Evolutionary conservation across 2,329 filamentous ascomycete genomes (phyloP), one percentile per base, ranked within the genome.

Genomic region (Penicillium sp.): DNA sequence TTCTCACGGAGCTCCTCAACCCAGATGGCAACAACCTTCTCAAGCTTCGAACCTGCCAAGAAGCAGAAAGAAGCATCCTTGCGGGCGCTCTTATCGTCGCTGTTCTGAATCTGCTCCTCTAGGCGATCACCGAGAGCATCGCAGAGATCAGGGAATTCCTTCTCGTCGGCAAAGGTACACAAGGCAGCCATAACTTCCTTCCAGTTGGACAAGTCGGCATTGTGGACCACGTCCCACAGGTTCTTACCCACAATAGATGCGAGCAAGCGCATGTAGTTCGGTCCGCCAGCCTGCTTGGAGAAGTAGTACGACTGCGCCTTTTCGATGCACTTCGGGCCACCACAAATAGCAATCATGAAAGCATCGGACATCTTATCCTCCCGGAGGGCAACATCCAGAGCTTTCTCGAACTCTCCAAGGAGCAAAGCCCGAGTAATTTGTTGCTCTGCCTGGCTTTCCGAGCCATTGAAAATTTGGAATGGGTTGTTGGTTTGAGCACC

Each of bases 21-120:
- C 94, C 94, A 99, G 70, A 97, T 97, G 36, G 84, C 84, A 45
- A 97, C 90, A 25, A 97, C 93, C 83, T 99, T 99, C 76, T 99
- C 93, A 5, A 99, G 82, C 78, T 97, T 97, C 19, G 93, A 96
- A 58, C 94, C 93, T 44, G 93, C 92, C 60, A 99, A 80, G 76
- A 92, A 99, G 76, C 95, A 99, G 83, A 99, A 96, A 0, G 91
- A 92, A 34, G 94, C 94, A 74, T 99, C 91, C 73, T 96, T 93
- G 60, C 91, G 84, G 50, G 79, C 75, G 48, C 76, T 76, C 58
- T 77, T 72, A 39, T 87, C 83, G 23, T 84, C 84, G n/a, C 79
- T 79, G 38, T 67, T 72, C 47, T 79, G 77, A 46, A 83, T 77
- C 25, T 83, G 79, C 70, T 96, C 93, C 61, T 90, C 84, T 40